phyloP scores from a whole-genome alignment of 345 rosid genomes.

The Boechera retrofracta region DNA sequence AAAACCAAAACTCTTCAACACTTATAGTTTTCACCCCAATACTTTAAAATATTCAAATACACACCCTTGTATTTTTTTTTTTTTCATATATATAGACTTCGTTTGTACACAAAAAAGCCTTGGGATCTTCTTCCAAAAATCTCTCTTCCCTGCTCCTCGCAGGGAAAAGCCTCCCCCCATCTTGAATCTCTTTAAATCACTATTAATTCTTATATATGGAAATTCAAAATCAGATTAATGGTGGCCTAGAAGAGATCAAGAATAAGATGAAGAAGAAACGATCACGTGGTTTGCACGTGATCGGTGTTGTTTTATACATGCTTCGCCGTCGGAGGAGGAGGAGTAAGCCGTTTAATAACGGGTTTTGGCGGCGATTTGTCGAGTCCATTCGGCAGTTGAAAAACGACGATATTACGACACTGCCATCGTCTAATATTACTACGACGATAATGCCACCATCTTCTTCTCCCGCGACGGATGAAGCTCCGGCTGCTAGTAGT shows the following conservation, averaged over 20 bases:
- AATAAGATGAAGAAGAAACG: conserved; percentile 45
- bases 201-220: conserved; percentile 31
- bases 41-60: neutral
- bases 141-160: conserved; percentile 40
- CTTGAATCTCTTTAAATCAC: conserved; percentile 9
- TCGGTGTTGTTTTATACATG: conserved; percentile 55
- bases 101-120: neutral
- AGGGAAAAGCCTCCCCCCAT: conserved; percentile 30
- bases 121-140: conserved; percentile 41
- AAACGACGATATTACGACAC: conserved; percentile 15
- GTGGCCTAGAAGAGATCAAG: conserved; percentile 39
- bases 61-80: neutral
- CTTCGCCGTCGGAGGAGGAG: conserved; percentile 39
- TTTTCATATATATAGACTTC: conserved; percentile 34
- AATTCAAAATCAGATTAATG: conserved; percentile 8
- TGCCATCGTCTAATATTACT: conserved; percentile 2
- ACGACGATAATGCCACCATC: conserved; percentile 9
- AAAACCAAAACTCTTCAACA: conserved; percentile 19
- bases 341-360: conserved; percentile 45
- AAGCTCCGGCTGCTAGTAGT: conserved; percentile 4
- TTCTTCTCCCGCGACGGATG: conserved; percentile 13
- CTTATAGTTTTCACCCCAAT: conserved; percentile 5
- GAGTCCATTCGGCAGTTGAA: conserved; percentile 54
- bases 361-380: conserved; percentile 51
- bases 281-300: conserved; percentile 50